Evolutionary conservation across 2,329 filamentous ascomycete species (phyloP).

Genomic region (Calonectria pseudoreteaudii): DNA sequence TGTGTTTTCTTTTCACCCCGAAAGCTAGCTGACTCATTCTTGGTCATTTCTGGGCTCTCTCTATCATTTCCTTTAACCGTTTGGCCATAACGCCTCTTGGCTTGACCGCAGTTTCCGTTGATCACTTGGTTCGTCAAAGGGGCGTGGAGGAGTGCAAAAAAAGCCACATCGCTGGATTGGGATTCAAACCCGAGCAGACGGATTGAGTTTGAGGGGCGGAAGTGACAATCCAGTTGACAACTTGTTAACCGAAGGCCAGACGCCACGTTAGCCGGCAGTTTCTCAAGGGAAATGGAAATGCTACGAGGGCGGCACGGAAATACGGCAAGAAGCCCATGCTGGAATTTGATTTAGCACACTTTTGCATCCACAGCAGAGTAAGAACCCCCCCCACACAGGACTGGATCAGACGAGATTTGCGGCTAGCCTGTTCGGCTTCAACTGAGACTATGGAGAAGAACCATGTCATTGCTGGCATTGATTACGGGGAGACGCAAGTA

Average conservation of each 20-base stretch:
- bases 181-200: constrained; percentile 9
- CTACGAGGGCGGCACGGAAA: not conserved
- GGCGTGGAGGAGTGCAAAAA: not conserved
- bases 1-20: not conserved
- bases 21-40: not conserved
- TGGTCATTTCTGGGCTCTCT: not conserved
- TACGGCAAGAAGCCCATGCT: not conserved
- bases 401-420: not conserved
- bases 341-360: not conserved
- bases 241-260: constrained; percentile 37
- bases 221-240: constrained; percentile 23
- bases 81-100: not conserved
- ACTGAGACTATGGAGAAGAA: constrained; percentile 4
- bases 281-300: not conserved
- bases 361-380: not conserved
- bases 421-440: not conserved
- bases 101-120: not conserved
- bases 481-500: not conserved
- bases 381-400: not conserved
- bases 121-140: not conserved
- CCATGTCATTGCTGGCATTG: not conserved
- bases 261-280: constrained; percentile 30
- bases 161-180: not conserved
- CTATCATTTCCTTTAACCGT: not conserved
- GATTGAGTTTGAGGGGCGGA: constrained; percentile 26